phyloP scores from a whole-genome alignment of 2,329 filamentous ascomycete species.

The Ophiocordyceps camponoti-rufipedis region DNA sequence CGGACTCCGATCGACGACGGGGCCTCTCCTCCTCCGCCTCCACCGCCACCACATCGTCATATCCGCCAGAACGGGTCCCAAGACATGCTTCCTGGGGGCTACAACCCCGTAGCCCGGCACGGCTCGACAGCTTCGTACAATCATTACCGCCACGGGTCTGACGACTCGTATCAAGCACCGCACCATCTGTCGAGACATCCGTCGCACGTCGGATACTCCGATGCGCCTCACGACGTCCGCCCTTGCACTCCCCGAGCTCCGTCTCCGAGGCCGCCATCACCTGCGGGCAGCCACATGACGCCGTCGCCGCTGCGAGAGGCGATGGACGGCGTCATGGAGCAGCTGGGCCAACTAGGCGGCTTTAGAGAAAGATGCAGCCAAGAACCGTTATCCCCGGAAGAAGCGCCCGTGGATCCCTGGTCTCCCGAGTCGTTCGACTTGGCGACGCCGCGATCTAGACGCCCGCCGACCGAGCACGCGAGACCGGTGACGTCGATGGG shows the following conservation, averaged over 20 bases:
- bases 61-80: slow-evolving; percentile 14
- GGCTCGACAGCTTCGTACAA: slow-evolving; percentile 20
- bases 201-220: slow-evolving; percentile 22
- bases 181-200: slow-evolving; percentile 16
- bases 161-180: slow-evolving; percentile 13
- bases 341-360: slow-evolving; percentile 58
- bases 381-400: slow-evolving; percentile 26
- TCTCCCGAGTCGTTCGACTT: slow-evolving; percentile 71
- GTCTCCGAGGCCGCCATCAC: slow-evolving; percentile 52
- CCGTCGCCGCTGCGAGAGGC: slow-evolving; percentile 84
- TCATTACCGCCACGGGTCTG: slow-evolving; percentile 14
- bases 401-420: slow-evolving; percentile 56
- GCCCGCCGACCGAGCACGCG: slow-evolving; percentile 8
- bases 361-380: slow-evolving; percentile 19
- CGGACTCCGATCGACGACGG: slow-evolving; percentile 15
- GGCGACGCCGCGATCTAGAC: slow-evolving; percentile 15
- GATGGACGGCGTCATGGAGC: slow-evolving; percentile 97
- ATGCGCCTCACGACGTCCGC: slow-evolving; percentile 10
- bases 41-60: slow-evolving; percentile 71
- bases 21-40: slow-evolving; percentile 57
- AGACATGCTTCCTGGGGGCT: slow-evolving; percentile 1
- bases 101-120: slow-evolving; percentile 10
- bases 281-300: slow-evolving; percentile 49
- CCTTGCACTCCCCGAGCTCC: slow-evolving; percentile 35
- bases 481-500: slow-evolving; percentile 58